These are phyloP conservation scores for Volvox reticuliferus DNA, from an alignment of 139 green algal genomes.

Conservation along the genomic window DNA sequence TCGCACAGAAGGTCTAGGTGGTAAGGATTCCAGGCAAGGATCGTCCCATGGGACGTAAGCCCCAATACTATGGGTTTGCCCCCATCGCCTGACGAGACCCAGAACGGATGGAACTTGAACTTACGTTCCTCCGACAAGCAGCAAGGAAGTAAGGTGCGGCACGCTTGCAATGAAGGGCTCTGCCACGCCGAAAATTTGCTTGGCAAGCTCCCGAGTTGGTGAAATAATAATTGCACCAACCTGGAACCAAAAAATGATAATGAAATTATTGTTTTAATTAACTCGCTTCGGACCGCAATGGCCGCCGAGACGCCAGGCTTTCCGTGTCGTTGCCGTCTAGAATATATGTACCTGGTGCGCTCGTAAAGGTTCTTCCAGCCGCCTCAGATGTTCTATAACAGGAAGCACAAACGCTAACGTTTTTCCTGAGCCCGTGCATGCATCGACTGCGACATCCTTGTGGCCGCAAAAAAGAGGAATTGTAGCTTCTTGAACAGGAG, in stretches of 20 bases:
- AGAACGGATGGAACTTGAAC: not conserved
- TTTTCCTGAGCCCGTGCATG: constrained; percentile 91
- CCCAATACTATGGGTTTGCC: no score
- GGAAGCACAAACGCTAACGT: constrained; percentile 95
- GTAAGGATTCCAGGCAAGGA: no score
- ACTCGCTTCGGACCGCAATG: not conserved
- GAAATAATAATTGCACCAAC: constrained; percentile 93
- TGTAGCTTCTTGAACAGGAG: constrained; percentile 93
- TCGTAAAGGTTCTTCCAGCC: constrained; percentile 74
- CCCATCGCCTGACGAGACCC: no score
- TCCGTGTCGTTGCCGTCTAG: no score
- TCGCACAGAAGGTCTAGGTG: no score
- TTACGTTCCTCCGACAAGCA: constrained; percentile 90
- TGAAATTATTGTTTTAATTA: not conserved
- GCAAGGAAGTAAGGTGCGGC: constrained; percentile 57
- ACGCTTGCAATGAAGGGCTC: constrained; percentile 81
- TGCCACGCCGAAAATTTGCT: constrained; percentile 90
- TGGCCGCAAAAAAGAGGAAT: constrained; percentile 94
- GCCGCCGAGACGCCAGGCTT: not conserved
- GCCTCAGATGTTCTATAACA: constrained; percentile 89
- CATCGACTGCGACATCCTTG: constrained; percentile 98
- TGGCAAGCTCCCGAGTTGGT: constrained; percentile 94
- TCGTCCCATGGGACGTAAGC: no score
- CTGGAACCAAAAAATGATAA: no score
- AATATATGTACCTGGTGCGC: constrained; percentile 78